Percentiles rank a stretch among this genome's conserved stretches.
Evolutionary conservation across 139 green algal genomes (phyloP).

Genomic region (Astrephomene gubernaculifera): DNA sequence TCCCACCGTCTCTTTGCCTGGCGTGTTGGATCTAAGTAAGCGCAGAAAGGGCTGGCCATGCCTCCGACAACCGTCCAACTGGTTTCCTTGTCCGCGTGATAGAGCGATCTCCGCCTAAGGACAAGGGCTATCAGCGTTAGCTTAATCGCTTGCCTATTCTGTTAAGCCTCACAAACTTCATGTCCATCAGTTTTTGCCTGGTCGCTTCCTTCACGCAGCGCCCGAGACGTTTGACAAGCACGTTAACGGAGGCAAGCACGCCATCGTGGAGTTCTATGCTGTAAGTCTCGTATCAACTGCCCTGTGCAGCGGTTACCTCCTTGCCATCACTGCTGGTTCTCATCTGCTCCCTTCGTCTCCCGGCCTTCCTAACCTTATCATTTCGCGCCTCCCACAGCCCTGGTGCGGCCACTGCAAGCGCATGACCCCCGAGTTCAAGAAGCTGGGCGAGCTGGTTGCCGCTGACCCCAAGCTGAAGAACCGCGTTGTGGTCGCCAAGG

Average conservation of each 20-base stretch:
- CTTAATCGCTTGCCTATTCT: no score
- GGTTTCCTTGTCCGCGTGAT: no score
- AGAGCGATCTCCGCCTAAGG: no score
- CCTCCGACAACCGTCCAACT: no score
- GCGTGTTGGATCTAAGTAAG: constrained; percentile 64
- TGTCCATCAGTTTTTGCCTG: no score
- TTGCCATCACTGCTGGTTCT: background rate
- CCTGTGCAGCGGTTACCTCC: background rate
- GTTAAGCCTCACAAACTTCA: no score
- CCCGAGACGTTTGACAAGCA: constrained; percentile 74
- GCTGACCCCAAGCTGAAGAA: constrained; percentile 74
- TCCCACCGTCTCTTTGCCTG: constrained; percentile 54
- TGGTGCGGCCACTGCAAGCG: constrained; percentile 48
- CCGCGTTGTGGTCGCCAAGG: constrained; percentile 86
- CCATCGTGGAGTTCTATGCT: constrained; percentile 85
- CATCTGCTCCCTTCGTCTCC: background rate
- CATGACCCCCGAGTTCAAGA: constrained; percentile 72
- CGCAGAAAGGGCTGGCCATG: background rate
- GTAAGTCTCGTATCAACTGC: background rate
- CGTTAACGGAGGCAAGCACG: constrained; percentile 76
- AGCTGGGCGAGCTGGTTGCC: constrained; percentile 73
- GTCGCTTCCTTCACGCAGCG: constrained; percentile 53
- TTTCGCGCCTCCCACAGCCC: constrained; percentile 17
- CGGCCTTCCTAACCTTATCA: background rate
- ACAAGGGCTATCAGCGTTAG: no score